Conservation (phyloP, 2,329 filamentous ascomycete genomes). For the Diaporthe longicolla region DNA sequence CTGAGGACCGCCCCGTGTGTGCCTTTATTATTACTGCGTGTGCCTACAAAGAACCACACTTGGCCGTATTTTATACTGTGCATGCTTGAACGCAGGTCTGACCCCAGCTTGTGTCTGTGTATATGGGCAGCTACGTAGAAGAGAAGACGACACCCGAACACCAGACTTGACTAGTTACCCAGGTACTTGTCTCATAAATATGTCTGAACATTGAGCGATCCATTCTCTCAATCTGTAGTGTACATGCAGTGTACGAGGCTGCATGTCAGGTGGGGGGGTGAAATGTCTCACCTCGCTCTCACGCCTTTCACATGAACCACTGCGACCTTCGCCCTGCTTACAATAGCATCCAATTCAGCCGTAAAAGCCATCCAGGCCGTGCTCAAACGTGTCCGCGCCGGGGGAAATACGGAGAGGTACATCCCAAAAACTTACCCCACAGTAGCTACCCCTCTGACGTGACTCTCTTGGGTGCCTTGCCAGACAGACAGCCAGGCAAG, state of each 20-base stretch:
- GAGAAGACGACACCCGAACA: not conserved
- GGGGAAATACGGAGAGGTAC: slow-evolving; percentile 9
- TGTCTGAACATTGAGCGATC: not conserved
- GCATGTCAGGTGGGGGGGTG: slow-evolving; percentile 1
- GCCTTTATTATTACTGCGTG: not conserved
- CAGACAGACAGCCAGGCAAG: not conserved
- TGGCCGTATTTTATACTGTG: not conserved
- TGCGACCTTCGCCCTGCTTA: not conserved
- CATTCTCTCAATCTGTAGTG: not conserved
- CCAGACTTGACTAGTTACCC: not conserved
- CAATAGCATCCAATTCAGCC: not conserved
- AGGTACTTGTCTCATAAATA: not conserved
- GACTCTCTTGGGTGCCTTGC: slow-evolving; percentile 16
- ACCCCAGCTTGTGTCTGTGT: not conserved
- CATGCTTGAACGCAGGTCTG: not conserved
- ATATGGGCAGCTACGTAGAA: not conserved
- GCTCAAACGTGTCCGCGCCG: not conserved
- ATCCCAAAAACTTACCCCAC: slow-evolving; percentile 17
- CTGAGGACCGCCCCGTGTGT: not conserved
- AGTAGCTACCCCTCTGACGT: slow-evolving; percentile 29
- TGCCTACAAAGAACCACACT: not conserved
- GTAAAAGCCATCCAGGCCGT: not conserved
- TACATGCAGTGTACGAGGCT: not conserved
- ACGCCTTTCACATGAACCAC: slow-evolving; percentile 26
- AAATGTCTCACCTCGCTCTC: slow-evolving; percentile 16